Evolutionary conservation across 2,329 filamentous ascomycete genomes (phyloP).

Genomic region (Pestalotiopsis sp.): DNA sequence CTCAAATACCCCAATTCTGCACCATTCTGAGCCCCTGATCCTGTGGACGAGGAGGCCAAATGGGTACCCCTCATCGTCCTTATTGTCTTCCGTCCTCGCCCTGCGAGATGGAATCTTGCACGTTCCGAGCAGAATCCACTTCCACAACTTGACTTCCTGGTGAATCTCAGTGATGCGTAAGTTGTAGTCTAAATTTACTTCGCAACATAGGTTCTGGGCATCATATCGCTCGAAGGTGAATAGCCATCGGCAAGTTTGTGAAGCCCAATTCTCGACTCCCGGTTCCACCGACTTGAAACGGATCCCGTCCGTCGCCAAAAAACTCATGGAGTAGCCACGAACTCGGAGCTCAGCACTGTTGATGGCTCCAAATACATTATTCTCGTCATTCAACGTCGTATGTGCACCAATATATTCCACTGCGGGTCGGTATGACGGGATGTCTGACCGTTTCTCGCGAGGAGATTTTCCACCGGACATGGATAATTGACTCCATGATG

Average conservation of each 20-base stretch:
- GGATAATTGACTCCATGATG: constrained; percentile 4
- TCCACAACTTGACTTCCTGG: neutral
- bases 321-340: neutral
- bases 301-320: neutral
- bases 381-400: neutral
- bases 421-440: neutral
- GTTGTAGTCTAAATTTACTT: neutral
- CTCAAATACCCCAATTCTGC: constrained; percentile 1
- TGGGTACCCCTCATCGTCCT: neutral
- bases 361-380: neutral
- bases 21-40: constrained; percentile 2
- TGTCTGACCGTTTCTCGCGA: no score
- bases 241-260: neutral
- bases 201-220: neutral
- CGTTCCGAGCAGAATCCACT: constrained; percentile 2
- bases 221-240: neutral
- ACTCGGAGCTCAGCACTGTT: neutral
- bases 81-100: neutral
- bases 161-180: neutral
- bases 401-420: neutral
- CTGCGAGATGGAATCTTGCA: neutral
- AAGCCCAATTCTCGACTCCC: no score
- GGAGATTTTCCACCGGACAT: no score
- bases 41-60: neutral
- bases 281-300: neutral